phyloP scores from a whole-genome alignment of 176 grass and related monocot genomes.

The Oryza coarctata region DNA sequence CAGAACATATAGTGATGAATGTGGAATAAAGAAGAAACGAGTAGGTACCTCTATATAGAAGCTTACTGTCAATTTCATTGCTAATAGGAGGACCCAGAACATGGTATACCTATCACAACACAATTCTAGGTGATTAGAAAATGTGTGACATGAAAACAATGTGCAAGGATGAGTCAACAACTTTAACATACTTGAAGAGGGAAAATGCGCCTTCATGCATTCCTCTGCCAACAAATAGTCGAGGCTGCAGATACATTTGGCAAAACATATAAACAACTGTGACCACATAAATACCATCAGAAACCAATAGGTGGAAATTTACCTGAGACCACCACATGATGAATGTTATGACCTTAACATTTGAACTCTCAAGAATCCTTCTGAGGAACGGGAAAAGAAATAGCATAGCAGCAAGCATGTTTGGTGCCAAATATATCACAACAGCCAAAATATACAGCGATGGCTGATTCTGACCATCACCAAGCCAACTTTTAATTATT shows the following conservation, averaged over 20 bases:
- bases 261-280: conserved; percentile 7
- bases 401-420: conserved; percentile 77
- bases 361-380: conserved; percentile 80
- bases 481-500: conserved; percentile 96
- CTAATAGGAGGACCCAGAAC: conserved; percentile 94
- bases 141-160: conserved; percentile 16
- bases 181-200: conserved; percentile 86
- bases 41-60: conserved; percentile 88
- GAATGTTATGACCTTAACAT: conserved; percentile 79
- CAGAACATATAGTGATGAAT: background rate
- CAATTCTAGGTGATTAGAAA: conserved; percentile 24
- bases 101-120: conserved; percentile 77
- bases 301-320: conserved; percentile 29
- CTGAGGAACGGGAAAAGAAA: conserved; percentile 93
- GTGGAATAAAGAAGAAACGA: conserved; percentile 20
- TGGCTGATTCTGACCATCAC: conserved; percentile 72
- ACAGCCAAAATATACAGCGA: conserved; percentile 90
- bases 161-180: conserved; percentile 28
- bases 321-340: conserved; percentile 99
- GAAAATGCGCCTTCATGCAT: conserved; percentile 99
- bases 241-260: conserved; percentile 69
- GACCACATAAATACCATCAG: conserved; percentile 13
- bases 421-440: conserved; percentile 90
- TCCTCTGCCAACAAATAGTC: conserved; percentile 94
- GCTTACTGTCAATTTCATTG: conserved; percentile 85